Evolutionary conservation across 2,329 filamentous ascomycete species (phyloP).

Genomic region (Fusarium zealandicum): DNA sequence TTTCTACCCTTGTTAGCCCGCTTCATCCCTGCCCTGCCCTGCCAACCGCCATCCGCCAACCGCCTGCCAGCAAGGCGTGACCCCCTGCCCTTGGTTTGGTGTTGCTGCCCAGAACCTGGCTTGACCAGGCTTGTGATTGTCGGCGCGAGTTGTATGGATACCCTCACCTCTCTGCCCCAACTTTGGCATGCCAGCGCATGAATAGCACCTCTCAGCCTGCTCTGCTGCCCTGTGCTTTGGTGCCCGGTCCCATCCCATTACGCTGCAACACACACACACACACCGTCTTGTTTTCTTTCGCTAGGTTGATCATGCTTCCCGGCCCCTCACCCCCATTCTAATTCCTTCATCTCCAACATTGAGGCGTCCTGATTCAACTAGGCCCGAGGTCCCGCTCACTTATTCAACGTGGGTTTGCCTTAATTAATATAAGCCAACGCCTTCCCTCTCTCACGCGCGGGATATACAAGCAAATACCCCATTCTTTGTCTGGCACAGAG

Average conservation of each 20-base stretch:
- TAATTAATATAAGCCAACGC: conserved; percentile 28
- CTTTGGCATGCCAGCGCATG: conserved; percentile 38
- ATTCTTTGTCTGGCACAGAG: conserved; percentile 1
- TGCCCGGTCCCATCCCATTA: conserved; percentile 26
- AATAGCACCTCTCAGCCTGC: conserved; percentile 17
- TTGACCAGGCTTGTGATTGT: conserved; percentile 4
- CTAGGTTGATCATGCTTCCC: conserved; percentile 20
- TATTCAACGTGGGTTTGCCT: conserved; percentile 11
- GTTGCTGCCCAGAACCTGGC: conserved; percentile 25
- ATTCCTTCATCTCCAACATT: conserved; percentile 26
- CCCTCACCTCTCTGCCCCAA: conserved; percentile 27
- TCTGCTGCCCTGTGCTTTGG: conserved; percentile 34
- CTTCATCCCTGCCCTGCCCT: conserved; percentile 34
- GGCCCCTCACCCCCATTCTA: conserved; percentile 18
- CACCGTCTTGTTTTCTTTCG: conserved; percentile 30
- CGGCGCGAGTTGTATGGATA: conserved; percentile 27
- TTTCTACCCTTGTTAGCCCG: conserved; percentile 31
- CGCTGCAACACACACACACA: conserved; percentile 30
- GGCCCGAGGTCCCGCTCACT: conserved; percentile 23
- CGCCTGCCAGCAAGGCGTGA: conserved; percentile 32
- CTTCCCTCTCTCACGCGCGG: conserved; percentile 18
- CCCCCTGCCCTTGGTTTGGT: conserved; percentile 24
- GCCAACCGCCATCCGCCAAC: too few species aligned
- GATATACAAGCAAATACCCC: background rate
- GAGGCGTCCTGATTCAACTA: conserved; percentile 13